Evolutionary conservation across 1,284 basidiomycete genomes (phyloP).

Genomic region (Cutaneotrichosporon spelunceum): DNA sequence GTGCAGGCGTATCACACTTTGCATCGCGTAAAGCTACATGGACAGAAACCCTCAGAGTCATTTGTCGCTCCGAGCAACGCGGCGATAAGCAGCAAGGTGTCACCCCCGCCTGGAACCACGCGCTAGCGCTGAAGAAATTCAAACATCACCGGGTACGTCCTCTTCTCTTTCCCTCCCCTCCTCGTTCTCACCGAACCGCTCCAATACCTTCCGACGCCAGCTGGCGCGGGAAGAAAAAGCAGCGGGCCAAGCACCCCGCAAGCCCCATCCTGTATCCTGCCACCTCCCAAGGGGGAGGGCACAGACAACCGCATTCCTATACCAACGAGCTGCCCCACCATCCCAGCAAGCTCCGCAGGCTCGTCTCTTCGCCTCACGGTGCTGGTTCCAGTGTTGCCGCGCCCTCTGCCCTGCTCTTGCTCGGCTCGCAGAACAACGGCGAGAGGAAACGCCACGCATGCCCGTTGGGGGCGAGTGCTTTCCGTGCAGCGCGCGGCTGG

Average conservation of each 20-base stretch:
- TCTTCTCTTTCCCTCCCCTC: background rate
- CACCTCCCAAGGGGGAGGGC: constrained; percentile 4
- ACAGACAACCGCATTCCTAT: constrained; percentile 51
- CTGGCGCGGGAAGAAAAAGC: constrained; percentile 6
- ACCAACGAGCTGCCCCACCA: constrained; percentile 38
- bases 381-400: background rate
- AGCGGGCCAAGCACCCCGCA: constrained; percentile 46
- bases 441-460: background rate
- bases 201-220: background rate
- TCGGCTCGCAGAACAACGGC: background rate
- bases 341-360: constrained; percentile 21
- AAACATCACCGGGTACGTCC: constrained; percentile 44
- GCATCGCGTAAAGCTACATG: background rate
- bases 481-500: constrained; percentile 15
- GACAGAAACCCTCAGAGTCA: constrained; percentile 41
- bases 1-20: background rate
- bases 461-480: constrained; percentile 18
- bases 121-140: constrained; percentile 53
- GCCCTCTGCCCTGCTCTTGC: constrained; percentile 1
- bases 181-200: background rate
- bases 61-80: constrained; percentile 42
- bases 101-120: constrained; percentile 39
- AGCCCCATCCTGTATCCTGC: constrained; percentile 51
- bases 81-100: constrained; percentile 39
- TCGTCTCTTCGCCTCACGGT: constrained; percentile 46